Percentiles rank a stretch among this genome's conserved stretches.
Conservation (phyloP, 2,329 filamentous ascomycete genomes). For the Aureobasidium sp. region DNA sequence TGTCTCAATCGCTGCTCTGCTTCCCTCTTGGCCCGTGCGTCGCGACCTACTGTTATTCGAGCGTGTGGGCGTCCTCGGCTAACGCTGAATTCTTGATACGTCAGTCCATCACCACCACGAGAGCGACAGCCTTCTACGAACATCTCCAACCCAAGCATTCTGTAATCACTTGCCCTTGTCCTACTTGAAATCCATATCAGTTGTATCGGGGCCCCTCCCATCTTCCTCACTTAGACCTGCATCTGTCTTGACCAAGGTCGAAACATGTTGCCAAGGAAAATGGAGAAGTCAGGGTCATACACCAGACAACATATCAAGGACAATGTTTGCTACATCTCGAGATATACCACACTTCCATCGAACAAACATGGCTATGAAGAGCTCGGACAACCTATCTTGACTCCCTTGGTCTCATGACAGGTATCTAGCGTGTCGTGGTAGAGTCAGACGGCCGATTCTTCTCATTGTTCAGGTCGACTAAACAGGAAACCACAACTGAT, state of each 20-base stretch:
- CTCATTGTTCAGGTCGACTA: no score
- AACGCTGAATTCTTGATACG: background rate
- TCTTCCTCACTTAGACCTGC: background rate
- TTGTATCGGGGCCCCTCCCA: background rate
- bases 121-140: no score
- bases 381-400: no score
- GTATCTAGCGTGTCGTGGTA: background rate
- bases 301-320: background rate
- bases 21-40: background rate
- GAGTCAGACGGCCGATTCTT: no score
- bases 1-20: constrained; percentile 3
- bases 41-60: background rate
- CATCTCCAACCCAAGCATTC: no score
- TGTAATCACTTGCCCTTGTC: no score
- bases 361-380: background rate
- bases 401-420: no score
- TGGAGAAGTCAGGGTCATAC: background rate
- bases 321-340: background rate
- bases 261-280: background rate
- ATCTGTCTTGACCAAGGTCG: background rate
- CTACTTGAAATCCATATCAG: no score
- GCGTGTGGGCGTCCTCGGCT: constrained; percentile 5
- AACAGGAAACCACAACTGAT: no score
- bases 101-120: background rate
- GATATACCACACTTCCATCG: no score